Conservation (phyloP, 805 yeast species). For the Ogataea nakhonphanomensis region DNA sequence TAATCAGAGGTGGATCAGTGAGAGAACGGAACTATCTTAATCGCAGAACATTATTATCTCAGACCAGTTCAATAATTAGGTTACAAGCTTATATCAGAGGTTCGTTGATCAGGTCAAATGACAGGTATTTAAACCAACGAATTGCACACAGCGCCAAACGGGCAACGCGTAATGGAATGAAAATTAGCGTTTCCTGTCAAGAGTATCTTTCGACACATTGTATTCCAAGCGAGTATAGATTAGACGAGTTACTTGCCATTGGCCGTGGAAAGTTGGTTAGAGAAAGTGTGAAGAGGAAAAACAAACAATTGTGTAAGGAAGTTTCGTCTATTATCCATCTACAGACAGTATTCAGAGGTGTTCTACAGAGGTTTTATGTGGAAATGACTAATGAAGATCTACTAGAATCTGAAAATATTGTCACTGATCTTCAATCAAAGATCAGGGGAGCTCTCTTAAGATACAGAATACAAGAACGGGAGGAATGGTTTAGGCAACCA, state of each 20-base stretch:
- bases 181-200: constrained; percentile 4
- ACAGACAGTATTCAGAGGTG: constrained; percentile 64
- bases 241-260: constrained; percentile 40
- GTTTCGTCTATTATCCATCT: constrained; percentile 37
- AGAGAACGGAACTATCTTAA: constrained; percentile 19
- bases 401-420: constrained; percentile 39
- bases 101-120: constrained; percentile 26
- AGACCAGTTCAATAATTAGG: constrained; percentile 25
- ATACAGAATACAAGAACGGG: constrained; percentile 30
- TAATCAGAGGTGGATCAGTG: constrained; percentile 32
- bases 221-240: constrained; percentile 10
- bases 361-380: constrained; percentile 50
- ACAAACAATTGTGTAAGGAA: constrained; percentile 17
- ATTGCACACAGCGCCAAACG: not conserved
- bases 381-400: constrained; percentile 55
- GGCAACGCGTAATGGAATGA: constrained; percentile 1
- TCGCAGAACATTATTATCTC: constrained; percentile 19
- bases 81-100: constrained; percentile 48
- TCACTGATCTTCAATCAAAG: constrained; percentile 51
- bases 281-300: constrained; percentile 21
- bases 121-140: constrained; percentile 2
- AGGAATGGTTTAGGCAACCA: constrained; percentile 46
- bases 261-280: constrained; percentile 43
- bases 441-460: constrained; percentile 49
- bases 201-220: constrained; percentile 6